phyloP scores from a whole-genome alignment of 306 rosid genomes.

The Trichosanthes cucumerina region DNA sequence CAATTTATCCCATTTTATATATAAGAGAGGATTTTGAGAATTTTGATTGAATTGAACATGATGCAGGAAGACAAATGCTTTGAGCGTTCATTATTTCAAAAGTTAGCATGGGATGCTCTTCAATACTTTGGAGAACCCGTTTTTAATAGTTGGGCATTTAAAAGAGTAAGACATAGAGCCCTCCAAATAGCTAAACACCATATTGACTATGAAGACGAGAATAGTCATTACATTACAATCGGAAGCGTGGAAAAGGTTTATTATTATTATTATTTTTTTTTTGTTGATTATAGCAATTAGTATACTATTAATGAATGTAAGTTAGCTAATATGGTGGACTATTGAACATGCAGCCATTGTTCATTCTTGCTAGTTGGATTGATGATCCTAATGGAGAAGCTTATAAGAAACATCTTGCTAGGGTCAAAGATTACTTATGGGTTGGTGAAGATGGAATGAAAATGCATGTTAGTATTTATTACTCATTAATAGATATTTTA shows the following conservation, averaged over 20 bases:
- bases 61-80: conserved; percentile 26
- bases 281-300: too few relatives aligned
- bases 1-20: too few relatives aligned
- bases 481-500: not conserved
- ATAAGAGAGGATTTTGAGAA: too few relatives aligned
- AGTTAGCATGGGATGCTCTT: not conserved
- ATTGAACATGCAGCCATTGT: not conserved
- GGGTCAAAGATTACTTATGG: not conserved
- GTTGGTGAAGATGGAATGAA: not conserved
- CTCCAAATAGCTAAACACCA: conserved; percentile 16
- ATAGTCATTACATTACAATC: conserved; percentile 27
- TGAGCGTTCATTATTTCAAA: conserved; percentile 19
- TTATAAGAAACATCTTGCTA: conserved; percentile 26
- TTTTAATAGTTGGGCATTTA: conserved; percentile 19
- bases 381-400: conserved; percentile 92
- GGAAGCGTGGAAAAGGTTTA: conserved; percentile 24
- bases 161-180: conserved; percentile 20
- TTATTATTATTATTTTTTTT: too few relatives aligned
- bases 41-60: not conserved
- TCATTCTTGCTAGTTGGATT: conserved; percentile 35
- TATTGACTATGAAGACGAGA: conserved; percentile 29
- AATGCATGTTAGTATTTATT: not conserved
- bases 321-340: not conserved
- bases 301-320: not conserved
- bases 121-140: conserved; percentile 22